A percentile compares a stretch with the other conserved stretches of the same genome.
Evolutionary conservation across 768 basidiomycete species (phyloP).

Genomic region (Grammothele lineata): DNA sequence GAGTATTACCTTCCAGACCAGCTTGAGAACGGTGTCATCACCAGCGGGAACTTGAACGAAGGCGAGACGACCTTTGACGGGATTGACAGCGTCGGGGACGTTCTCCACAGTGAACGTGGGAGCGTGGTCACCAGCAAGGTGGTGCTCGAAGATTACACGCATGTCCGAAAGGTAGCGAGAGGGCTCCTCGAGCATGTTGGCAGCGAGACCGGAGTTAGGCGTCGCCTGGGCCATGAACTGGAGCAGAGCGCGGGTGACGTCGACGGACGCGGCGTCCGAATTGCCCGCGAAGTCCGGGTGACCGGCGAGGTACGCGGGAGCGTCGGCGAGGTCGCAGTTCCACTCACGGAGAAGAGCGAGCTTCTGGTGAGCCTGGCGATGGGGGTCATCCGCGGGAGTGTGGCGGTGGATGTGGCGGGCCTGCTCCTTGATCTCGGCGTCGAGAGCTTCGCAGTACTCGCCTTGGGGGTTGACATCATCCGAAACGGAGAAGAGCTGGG

Average conservation of each 20-base stretch:
- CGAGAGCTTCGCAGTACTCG: constrained; percentile 47
- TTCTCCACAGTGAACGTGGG: constrained; percentile 44
- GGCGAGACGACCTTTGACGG: constrained; percentile 75
- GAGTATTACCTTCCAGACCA: constrained; percentile 94
- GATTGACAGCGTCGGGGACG: constrained; percentile 74
- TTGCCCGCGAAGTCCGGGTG: constrained; percentile 22
- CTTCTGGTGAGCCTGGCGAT: constrained; percentile 22
- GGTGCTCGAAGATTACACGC: constrained; percentile 32
- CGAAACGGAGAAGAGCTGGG: constrained; percentile 17
- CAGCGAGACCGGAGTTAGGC: constrained; percentile 42
- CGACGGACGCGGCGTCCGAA: constrained; percentile 22
- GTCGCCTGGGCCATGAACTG: constrained; percentile 79
- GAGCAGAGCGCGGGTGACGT: constrained; percentile 56
- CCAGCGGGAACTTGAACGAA: constrained; percentile 75
- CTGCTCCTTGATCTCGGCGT: constrained; percentile 31
- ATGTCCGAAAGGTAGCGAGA: constrained; percentile 50
- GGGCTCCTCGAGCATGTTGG: constrained; percentile 48
- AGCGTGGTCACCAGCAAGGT: constrained; percentile 45
- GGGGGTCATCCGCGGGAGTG: constrained; percentile 24
- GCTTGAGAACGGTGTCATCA: constrained; percentile 55
- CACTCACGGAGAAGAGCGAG: constrained; percentile 46
- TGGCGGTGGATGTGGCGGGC: constrained; percentile 23
- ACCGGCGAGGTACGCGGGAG: constrained; percentile 34
- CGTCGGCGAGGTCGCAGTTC: constrained; percentile 52
- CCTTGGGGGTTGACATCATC: constrained; percentile 36